Percentiles rank a stretch among this genome's conserved stretches.
Evolutionary conservation across 352 stramenopile genomes (phyloP).

Genomic region (Elongisporangium undulatum): DNA sequence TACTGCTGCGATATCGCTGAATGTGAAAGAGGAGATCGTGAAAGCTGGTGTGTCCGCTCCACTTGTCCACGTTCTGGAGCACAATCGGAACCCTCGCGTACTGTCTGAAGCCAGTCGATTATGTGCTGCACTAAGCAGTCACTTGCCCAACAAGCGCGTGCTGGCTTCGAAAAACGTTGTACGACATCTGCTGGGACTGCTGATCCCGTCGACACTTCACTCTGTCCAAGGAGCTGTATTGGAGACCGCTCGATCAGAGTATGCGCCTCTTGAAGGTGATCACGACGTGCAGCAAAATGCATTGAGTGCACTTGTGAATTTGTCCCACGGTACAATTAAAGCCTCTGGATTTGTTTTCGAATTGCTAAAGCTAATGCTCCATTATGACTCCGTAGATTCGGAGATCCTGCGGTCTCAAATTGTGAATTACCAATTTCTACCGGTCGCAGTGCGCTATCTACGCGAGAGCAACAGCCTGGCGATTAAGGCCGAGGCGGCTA

Average conservation of each 20-base stretch:
- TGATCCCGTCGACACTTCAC: slow-evolving; percentile 14
- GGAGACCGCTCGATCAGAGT: slow-evolving; percentile 12
- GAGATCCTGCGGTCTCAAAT: slow-evolving; percentile 73
- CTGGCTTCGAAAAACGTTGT: slow-evolving; percentile 64
- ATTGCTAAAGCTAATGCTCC: slow-evolving; percentile 2
- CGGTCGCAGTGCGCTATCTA: slow-evolving; percentile 44
- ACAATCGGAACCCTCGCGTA: slow-evolving; percentile 41
- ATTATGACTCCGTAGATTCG: slow-evolving; percentile 32
- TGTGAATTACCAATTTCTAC: slow-evolving; percentile 47
- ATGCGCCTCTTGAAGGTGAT: slow-evolving; percentile 31
- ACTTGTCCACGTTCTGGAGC: slow-evolving; percentile 47
- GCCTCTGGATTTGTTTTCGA: neutral
- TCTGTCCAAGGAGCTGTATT: no score
- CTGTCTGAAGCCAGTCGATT: slow-evolving; percentile 50
- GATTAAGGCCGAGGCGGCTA: slow-evolving; percentile 52
- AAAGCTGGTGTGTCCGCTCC: slow-evolving; percentile 42
- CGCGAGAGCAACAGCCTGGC: slow-evolving; percentile 23
- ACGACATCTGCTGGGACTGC: slow-evolving; percentile 31
- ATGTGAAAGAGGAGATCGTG: slow-evolving; percentile 64
- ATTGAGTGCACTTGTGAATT: slow-evolving; percentile 57
- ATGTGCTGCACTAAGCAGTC: slow-evolving; percentile 42
- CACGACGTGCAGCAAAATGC: slow-evolving; percentile 37
- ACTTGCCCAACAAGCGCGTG: slow-evolving; percentile 61
- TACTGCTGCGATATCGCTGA: slow-evolving; percentile 5
- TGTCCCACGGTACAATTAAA: slow-evolving; percentile 46